Conservation (phyloP, 108 stramenopile species). For the Skeletonema menzelii region DNA sequence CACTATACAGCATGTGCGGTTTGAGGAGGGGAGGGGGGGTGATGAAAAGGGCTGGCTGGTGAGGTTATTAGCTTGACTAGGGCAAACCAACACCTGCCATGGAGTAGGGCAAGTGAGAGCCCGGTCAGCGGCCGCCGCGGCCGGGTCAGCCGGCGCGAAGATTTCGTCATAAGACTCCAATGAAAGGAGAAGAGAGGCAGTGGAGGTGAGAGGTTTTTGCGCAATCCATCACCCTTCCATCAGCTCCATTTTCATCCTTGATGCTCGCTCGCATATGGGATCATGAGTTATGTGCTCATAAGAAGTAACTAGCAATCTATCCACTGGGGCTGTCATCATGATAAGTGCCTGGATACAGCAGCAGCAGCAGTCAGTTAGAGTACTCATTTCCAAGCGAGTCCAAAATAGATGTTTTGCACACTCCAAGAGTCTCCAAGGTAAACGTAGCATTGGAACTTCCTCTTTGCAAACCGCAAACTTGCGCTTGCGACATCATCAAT, state of each 20-base stretch:
- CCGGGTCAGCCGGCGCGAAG: too few species aligned
- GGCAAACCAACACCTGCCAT: background rate
- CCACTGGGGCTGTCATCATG: background rate
- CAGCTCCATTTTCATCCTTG: background rate
- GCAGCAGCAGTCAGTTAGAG: background rate
- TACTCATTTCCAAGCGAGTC: background rate
- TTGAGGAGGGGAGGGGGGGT: background rate
- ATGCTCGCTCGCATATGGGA: too few species aligned
- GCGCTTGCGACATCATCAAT: background rate
- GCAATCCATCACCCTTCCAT: background rate
- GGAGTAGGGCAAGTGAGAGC: background rate
- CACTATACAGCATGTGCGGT: background rate
- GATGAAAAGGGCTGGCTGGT: background rate
- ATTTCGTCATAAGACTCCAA: too few species aligned
- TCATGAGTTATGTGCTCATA: too few species aligned
- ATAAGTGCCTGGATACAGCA: background rate
- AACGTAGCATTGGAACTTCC: background rate
- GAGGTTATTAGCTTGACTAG: background rate
- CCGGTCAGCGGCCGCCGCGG: too few species aligned
- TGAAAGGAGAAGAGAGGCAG: background rate
- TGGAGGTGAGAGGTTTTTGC: background rate
- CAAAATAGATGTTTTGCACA: background rate
- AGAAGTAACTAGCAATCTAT: too few species aligned
- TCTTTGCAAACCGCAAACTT: background rate
- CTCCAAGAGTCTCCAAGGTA: background rate